phyloP scores from a whole-genome alignment of 345 rosid species.

The Eucalyptus globulus region DNA sequence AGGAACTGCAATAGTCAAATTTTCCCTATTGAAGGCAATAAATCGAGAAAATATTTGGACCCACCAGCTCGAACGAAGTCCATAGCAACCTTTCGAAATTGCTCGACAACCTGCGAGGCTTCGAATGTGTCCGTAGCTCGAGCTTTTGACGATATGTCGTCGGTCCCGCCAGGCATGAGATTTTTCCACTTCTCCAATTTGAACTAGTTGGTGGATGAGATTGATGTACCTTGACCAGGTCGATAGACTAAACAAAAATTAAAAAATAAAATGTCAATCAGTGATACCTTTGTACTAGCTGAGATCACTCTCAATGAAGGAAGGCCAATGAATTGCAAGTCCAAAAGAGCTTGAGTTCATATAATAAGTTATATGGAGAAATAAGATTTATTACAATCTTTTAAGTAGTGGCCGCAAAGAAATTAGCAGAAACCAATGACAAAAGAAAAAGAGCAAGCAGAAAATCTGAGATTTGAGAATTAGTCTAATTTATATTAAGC shows the following conservation, averaged over 20 bases:
- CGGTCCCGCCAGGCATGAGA: not conserved
- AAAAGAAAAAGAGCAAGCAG: too few relatives aligned
- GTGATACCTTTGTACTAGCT: not conserved
- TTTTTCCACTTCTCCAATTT: not conserved
- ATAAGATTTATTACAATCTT: too few relatives aligned
- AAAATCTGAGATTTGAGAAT: too few relatives aligned
- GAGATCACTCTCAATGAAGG: too few relatives aligned
- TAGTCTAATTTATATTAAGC: too few relatives aligned
- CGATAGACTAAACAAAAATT: not conserved
- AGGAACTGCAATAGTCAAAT: not conserved
- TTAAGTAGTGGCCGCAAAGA: too few relatives aligned
- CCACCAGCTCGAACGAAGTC: not conserved
- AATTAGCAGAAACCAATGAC: too few relatives aligned
- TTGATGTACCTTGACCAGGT: not conserved
- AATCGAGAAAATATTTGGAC: not conserved
- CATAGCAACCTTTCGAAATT: not conserved
- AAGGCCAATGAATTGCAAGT: too few relatives aligned
- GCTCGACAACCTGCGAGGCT: not conserved
- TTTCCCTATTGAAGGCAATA: not conserved
- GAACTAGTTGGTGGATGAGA: not conserved
- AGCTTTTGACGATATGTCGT: not conserved
- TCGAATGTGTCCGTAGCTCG: not conserved
- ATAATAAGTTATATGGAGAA: not conserved
- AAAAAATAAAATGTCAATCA: not conserved
- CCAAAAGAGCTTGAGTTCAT: not conserved